Evolutionary conservation across 1,284 basidiomycete species (phyloP).

Genomic region (Puccinia hordei): DNA sequence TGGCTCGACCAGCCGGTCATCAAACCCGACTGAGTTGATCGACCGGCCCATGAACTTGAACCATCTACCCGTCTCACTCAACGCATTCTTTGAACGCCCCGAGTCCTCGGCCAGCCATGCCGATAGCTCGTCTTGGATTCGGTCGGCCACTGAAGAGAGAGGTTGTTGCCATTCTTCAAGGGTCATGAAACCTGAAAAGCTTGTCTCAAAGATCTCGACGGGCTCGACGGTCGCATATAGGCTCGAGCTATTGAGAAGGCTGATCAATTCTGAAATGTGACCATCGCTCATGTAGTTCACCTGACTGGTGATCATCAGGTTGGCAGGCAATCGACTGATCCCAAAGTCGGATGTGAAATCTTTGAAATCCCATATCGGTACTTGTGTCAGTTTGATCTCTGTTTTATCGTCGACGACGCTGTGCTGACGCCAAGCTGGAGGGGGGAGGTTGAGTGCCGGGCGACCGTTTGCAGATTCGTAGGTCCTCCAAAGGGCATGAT

Average conservation of each 20-base stretch:
- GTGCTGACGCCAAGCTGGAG: conserved; percentile 15
- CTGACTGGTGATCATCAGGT: conserved; percentile 27
- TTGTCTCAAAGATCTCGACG: conserved; percentile 21
- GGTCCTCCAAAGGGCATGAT: conserved; percentile 45
- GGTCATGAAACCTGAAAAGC: conserved; percentile 14
- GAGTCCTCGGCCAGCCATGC: conserved; percentile 32
- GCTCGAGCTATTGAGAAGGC: background rate
- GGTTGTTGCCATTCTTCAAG: conserved; percentile 18
- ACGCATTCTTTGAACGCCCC: conserved; percentile 12
- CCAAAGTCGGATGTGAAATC: conserved; percentile 47
- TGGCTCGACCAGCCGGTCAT: background rate
- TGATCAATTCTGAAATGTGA: conserved; percentile 33
- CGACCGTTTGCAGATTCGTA: conserved; percentile 36
- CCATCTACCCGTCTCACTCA: conserved; percentile 10
- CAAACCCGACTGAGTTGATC: background rate
- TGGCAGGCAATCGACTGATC: conserved; percentile 9
- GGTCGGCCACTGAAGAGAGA: conserved; percentile 20
- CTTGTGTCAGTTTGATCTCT: background rate
- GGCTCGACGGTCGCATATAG: conserved; percentile 15
- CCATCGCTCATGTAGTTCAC: conserved; percentile 17
- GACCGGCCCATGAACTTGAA: conserved; percentile 34
- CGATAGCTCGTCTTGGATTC: conserved; percentile 35
- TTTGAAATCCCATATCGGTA: conserved; percentile 17
- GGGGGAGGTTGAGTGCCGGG: conserved; percentile 30
- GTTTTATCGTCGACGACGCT: background rate